These are phyloP conservation scores for Lathyrus tuberosus DNA, from an alignment of 306 rosid genomes.

Conservation along the genomic window DNA sequence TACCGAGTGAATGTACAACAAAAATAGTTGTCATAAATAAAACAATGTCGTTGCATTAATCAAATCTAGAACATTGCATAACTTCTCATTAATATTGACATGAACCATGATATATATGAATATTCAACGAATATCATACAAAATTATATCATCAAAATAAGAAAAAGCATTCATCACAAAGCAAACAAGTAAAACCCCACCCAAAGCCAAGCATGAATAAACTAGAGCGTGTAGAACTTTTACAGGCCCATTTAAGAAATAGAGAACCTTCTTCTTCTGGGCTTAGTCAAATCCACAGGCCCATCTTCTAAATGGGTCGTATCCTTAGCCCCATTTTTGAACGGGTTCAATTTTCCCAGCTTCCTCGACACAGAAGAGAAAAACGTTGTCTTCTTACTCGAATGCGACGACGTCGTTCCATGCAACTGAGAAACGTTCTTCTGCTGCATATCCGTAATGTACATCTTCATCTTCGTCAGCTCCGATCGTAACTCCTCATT, in stretches of 20 bases:
- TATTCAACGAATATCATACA: not conserved
- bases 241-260: conserved; percentile 45
- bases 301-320: conserved; percentile 63
- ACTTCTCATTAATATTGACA: not conserved
- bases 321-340: conserved; percentile 75
- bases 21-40: too few species aligned
- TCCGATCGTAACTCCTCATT: conserved; percentile 73
- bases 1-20: too few species aligned
- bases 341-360: conserved; percentile 79
- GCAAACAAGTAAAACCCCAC: not conserved
- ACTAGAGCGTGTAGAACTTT: not conserved
- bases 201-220: not conserved
- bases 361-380: conserved; percentile 72
- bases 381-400: conserved; percentile 53
- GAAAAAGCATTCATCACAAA: not conserved
- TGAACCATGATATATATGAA: not conserved
- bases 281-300: conserved; percentile 59
- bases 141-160: not conserved
- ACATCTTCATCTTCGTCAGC: conserved; percentile 79
- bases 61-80: not conserved
- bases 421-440: conserved; percentile 33
- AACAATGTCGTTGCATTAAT: too few species aligned
- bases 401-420: conserved; percentile 41
- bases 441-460: conserved; percentile 58
- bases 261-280: conserved; percentile 92